Evolutionary conservation across 805 yeast genomes (phyloP).

Genomic region (Huiozyma naganishii): DNA sequence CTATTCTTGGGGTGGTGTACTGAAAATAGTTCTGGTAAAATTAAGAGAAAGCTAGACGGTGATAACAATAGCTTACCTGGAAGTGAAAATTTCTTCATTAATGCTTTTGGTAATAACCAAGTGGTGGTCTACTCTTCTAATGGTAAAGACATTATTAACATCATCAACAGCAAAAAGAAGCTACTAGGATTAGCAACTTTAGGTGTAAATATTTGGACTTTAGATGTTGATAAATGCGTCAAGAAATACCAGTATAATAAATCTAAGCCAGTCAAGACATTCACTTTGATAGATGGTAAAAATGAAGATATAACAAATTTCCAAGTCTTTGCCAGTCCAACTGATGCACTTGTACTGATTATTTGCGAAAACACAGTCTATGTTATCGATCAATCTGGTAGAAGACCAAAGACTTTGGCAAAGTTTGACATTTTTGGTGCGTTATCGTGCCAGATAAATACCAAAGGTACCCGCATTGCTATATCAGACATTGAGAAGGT

Average conservation of each 20-base stretch:
- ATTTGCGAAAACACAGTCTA: conserved; percentile 37
- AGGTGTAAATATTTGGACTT: conserved; percentile 27
- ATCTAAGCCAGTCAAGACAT: conserved; percentile 27
- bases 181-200: conserved; percentile 29
- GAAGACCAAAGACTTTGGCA: conserved; percentile 22
- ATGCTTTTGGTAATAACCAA: conserved; percentile 22
- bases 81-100: conserved; percentile 21
- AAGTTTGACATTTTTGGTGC: conserved; percentile 15
- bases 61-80: not conserved
- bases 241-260: conserved; percentile 25
- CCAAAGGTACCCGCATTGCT: conserved; percentile 15
- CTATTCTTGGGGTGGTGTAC: conserved; percentile 22
- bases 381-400: conserved; percentile 49
- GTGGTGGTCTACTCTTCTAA: conserved; percentile 24
- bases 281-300: conserved; percentile 26
- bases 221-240: conserved; percentile 25
- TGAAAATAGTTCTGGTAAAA: conserved; percentile 2
- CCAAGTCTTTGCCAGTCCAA: conserved; percentile 12
- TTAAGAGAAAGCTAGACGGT: conserved; percentile 15
- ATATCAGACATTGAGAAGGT: conserved; percentile 14
- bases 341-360: conserved; percentile 21
- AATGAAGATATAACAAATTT: conserved; percentile 22
- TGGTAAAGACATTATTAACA: conserved; percentile 27
- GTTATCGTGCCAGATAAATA: conserved; percentile 8
- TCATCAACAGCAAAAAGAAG: conserved; percentile 29